A percentile compares a stretch with the other conserved stretches of the same genome.
Evolutionary conservation across 2,329 filamentous ascomycete genomes (phyloP).

Genomic region (Nemania abortiva): DNA sequence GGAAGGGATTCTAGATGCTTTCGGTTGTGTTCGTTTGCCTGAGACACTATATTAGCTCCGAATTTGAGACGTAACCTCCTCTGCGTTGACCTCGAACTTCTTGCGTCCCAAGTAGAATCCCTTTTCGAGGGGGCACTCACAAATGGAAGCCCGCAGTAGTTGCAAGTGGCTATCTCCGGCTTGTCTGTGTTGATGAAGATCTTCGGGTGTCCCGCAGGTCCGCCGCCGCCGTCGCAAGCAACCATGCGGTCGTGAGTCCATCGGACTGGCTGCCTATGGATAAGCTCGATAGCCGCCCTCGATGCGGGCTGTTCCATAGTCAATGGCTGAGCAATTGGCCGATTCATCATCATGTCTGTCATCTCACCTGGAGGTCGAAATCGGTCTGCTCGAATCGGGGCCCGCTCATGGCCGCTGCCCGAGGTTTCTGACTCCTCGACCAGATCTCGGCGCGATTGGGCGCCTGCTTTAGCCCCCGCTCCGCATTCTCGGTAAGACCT

Average conservation of each 20-base stretch:
- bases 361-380: constrained; percentile 86
- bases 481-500: constrained; percentile 57
- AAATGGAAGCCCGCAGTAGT: constrained; percentile 93
- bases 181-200: constrained; percentile 99
- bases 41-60: constrained; percentile 43
- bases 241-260: constrained; percentile 89
- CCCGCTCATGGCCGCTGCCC: constrained; percentile 87
- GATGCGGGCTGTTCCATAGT: constrained; percentile 78
- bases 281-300: constrained; percentile 90
- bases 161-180: constrained; percentile 89
- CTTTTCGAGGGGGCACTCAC: constrained; percentile 68
- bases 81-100: background rate
- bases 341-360: constrained; percentile 12
- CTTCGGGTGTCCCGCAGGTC: constrained; percentile 87
- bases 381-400: constrained; percentile 98
- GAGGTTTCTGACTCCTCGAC: constrained; percentile 86
- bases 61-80: constrained; percentile 6
- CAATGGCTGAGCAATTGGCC: constrained; percentile 42
- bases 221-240: constrained; percentile 92
- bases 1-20: constrained; percentile 85
- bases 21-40: constrained; percentile 93
- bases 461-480: constrained; percentile 74
- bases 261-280: constrained; percentile 93
- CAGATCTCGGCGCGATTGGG: constrained; percentile 86
- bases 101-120: background rate